phyloP scores from a whole-genome alignment of 179 eudicot species.

The Corrigiola litoralis region DNA sequence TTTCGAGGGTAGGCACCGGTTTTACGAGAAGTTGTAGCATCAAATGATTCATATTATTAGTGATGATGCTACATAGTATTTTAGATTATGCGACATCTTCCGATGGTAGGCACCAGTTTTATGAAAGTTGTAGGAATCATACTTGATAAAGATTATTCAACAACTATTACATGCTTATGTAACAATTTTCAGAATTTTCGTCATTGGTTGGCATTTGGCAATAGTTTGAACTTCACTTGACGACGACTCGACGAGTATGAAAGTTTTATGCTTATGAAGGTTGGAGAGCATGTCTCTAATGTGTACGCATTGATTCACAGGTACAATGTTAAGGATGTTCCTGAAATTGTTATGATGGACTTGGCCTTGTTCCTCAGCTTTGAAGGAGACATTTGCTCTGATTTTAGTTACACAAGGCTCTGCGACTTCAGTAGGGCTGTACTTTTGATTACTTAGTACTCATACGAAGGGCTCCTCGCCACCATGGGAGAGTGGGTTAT shows the following conservation, averaged over 20 bases:
- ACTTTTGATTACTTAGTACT: conserved; percentile 12
- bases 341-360: conserved; percentile 31
- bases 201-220: not conserved
- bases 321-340: conserved; percentile 12
- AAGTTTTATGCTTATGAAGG: not conserved
- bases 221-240: not conserved
- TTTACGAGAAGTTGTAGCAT: too few species aligned
- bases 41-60: too few species aligned
- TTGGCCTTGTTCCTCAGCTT: conserved; percentile 17
- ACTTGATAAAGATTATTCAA: too few species aligned
- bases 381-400: conserved; percentile 19
- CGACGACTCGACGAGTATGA: not conserved
- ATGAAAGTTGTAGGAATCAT: too few species aligned
- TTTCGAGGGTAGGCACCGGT: too few species aligned
- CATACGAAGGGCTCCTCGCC: conserved; percentile 20
- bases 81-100: too few species aligned
- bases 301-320: conserved; percentile 16
- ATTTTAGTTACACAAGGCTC: conserved; percentile 5
- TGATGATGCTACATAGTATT: too few species aligned
- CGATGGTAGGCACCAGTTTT: too few species aligned
- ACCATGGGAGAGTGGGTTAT: conserved; percentile 96
- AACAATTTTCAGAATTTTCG: not conserved
- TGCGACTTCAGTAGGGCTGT: conserved; percentile 12
- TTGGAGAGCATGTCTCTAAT: conserved; percentile 5
- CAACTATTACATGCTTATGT: too few species aligned